phyloP scores from a whole-genome alignment of 2,329 filamentous ascomycete genomes.

The Nectriaceae sp. region DNA sequence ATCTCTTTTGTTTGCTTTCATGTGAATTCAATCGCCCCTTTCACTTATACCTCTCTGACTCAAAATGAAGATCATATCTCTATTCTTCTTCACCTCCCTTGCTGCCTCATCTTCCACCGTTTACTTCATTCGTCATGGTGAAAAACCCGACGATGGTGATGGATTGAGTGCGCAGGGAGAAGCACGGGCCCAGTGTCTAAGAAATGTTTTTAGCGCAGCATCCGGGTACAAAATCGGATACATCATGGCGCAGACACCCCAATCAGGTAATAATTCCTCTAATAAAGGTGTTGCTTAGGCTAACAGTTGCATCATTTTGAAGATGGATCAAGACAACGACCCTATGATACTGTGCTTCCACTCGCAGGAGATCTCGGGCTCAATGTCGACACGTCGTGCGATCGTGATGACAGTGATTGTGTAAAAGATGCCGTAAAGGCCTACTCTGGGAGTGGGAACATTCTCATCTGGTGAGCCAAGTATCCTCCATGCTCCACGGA shows the following conservation, averaged over 20 bases:
- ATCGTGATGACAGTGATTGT: constrained; percentile 56
- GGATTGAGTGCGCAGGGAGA: constrained; percentile 54
- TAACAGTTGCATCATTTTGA: neutral
- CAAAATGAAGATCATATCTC: constrained; percentile 22
- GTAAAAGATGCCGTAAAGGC: constrained; percentile 51
- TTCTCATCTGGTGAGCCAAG: constrained; percentile 53
- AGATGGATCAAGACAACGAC: constrained; percentile 55
- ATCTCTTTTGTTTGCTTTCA: too few species aligned
- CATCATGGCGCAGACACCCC: constrained; percentile 58
- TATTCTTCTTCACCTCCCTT: constrained; percentile 19
- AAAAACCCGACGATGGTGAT: constrained; percentile 56
- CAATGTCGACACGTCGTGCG: constrained; percentile 55
- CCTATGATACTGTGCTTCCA: constrained; percentile 58
- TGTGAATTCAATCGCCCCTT: too few species aligned
- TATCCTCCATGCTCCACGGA: neutral
- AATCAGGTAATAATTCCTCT: constrained; percentile 37
- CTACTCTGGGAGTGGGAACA: constrained; percentile 54
- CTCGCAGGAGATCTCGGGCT: constrained; percentile 57
- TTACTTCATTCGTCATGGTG: constrained; percentile 65
- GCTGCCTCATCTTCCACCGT: constrained; percentile 47
- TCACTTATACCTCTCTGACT: too few species aligned
- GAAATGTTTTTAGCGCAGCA: constrained; percentile 53
- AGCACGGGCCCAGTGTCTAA: constrained; percentile 60
- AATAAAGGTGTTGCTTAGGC: neutral
- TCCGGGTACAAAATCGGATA: constrained; percentile 58